These are phyloP conservation scores for Danielia oregonensis DNA, from an alignment of 805 yeast species.

Conservation along the genomic window DNA sequence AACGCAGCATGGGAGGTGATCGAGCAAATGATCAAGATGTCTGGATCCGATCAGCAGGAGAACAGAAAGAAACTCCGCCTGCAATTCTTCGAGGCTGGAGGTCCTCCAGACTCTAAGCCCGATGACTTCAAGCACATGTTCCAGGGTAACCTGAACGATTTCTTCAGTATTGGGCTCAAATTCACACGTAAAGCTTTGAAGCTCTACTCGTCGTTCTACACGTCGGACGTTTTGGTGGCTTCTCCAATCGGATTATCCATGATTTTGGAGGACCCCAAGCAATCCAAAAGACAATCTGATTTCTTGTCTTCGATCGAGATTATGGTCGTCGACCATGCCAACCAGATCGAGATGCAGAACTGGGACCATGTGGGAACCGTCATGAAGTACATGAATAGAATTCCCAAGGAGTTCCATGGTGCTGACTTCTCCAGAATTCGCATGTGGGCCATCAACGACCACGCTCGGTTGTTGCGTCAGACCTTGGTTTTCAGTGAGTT, in stretches of 20 bases:
- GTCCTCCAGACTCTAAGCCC: conserved; percentile 60
- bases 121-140: conserved; percentile 77
- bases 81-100: conserved; percentile 58
- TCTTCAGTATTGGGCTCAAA: conserved; percentile 87
- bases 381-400: conserved; percentile 62
- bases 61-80: conserved; percentile 69
- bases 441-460: conserved; percentile 88
- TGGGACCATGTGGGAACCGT: conserved; percentile 78
- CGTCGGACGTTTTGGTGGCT: conserved; percentile 82
- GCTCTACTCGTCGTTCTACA: conserved; percentile 77
- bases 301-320: conserved; percentile 88
- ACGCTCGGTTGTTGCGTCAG: conserved; percentile 71
- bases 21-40: conserved; percentile 52
- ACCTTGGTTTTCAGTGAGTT: conserved; percentile 72
- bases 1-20: conserved; percentile 70
- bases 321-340: conserved; percentile 74
- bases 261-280: conserved; percentile 62
- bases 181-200: conserved; percentile 85
- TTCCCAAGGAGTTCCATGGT: conserved; percentile 73
- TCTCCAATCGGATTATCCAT: conserved; percentile 84
- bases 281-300: conserved; percentile 63
- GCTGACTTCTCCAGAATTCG: conserved; percentile 90
- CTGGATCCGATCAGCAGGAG: conserved; percentile 74
- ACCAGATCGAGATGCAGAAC: conserved; percentile 86
- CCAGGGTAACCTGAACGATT: conserved; percentile 87